Evolutionary conservation across 768 basidiomycete species (phyloP), one percentile per base, ranked within the genome.

Genomic region (Kwoniella mangroviensis): DNA sequence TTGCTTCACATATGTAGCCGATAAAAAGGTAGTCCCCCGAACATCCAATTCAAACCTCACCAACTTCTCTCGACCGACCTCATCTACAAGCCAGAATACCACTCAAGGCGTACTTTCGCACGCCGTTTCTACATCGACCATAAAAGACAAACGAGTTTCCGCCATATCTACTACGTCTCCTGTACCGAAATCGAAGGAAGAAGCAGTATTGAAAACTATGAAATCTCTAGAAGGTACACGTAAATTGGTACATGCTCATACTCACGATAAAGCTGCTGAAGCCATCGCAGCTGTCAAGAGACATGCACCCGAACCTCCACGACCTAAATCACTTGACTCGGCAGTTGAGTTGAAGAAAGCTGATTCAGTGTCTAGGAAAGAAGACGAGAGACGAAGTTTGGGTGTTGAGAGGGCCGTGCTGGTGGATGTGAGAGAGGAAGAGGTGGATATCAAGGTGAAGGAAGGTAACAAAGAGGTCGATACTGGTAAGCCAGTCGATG

Each of bases 281-380:
- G 72, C 76, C 11, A 24, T 79, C 26, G 69, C 60, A 19, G 60
- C 60, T 28, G 73, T 79, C 22, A 65, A 63, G 26, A 56, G 78
- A 40, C 73, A 72, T 43, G 78, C 78, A n/a, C 78, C 78, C 11
- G 68, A 70, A 43, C 76, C 78, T 26, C 78, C 75, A 43, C 40
- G 78, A 61, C 74, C 78, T 3, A 51, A 42, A 40, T 73, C 70
- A 34, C 58, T 75, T 7, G 78, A 77, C 49, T 54, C 70, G 15
- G 17, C 34, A 34, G 72, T 66, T 22, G 60, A 68, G 49, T 54
- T 17, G 21, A 63, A 53, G 43, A 67, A 69, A 45, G 12, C 53
- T 19, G 24, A 54, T 21, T 22, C 21, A 9, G 40, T 51, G 42
- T 41, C 28, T 13, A 64, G 68, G 22, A 72, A 68, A 24, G 67